Evolutionary conservation across 805 yeast genomes (phyloP), one percentile per base, ranked within the genome.

Genomic region (Ogataea parapolymorpha): DNA sequence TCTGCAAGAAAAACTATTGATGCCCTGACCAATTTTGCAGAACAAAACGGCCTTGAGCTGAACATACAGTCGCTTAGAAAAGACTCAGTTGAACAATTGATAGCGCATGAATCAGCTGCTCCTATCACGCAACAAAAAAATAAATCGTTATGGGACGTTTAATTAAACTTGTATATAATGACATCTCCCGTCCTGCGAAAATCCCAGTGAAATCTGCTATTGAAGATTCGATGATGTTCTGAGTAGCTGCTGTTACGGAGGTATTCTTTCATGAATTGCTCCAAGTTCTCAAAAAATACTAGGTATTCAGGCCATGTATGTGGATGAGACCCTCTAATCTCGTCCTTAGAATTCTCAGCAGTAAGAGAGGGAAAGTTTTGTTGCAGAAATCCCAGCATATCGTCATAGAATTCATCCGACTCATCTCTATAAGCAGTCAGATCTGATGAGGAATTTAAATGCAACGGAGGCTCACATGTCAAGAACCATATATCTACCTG

Each of bases 401-500:
- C 68, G 9, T 74, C 80, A 58, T 85, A 93, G 49, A 93, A 83
- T 38, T 65, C 65, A 58, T 93, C 98, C 32, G 96, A 87, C 59
- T 90, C 96, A 58, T 91, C 99, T 63, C 75, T 68, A 56, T 93
- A 93, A 0, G 47, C 30, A 0, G 49, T 49, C 2, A 83, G 50
- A 31, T 70, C 67, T 2, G 37, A 51, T 0, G 49, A 35, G 5
- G 58, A 55, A 3, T 44, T 40, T 12, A 70, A 49, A 41, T 72
- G 73, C 14, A 80, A 58, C 1, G 99, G 98, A 0, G 99, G 99
- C 42, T 88, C 95, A 61, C 99, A 93, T 0, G 95, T 79, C 29
- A 93, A 66, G 40, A 82, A 81, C 95, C 96, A 85, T 1, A 80
- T 54, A n/a, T 61, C 46, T 10, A 75, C 72, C 1, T 58, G 51